Evolutionary conservation across 2,329 filamentous ascomycete species (phyloP), one percentile per base, ranked within the genome.

Genomic region (Aspergillus tubingensis): DNA sequence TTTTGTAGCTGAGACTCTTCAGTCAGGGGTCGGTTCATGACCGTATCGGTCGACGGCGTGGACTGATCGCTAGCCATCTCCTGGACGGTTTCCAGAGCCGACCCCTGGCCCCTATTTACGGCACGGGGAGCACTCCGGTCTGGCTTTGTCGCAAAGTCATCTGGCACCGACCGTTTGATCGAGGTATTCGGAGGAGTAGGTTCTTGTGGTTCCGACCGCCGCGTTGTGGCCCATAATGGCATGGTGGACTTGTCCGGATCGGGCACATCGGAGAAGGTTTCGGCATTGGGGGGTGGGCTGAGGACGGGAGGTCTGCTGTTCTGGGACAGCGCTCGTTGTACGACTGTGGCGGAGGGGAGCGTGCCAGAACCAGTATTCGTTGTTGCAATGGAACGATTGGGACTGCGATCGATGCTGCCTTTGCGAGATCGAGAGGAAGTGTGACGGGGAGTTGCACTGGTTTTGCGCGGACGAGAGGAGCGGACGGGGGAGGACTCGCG

Each of bases 11-110:
- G 72, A 17, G 70, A 69, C 58, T 76, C 73, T 48, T 77, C 74
- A 54, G 72, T 65, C 53, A 62, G 79, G 68, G 32, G 72, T 74
- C 53, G 77, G 79, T 68, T 76, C 81, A 70, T 63, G 76, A 68
- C 61, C 13, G 68, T 75, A 21, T 76, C 73, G 47, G 70, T 79
- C 13, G 79, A 81, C 13, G 91, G 90, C 1, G 90, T 91, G 53
- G 86, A 88, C 47, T 89, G 87, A 62, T 91, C 85, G 77, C 91
- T 95, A 57, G 90, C 88, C 69, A 72, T 74, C 81, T 97, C 94
- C 73, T 96, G 90, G 15, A 98, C 94, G 0, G 95, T 97, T 77
- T 96, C 94, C 59, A 97, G 80, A 51, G 86, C 86, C 52, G 88
- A 83, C 38, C 80, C 84, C 54, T 83, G 84, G 59, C 83, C 85